Evolutionary conservation across 1,284 basidiomycete species (phyloP).

Genomic region (Cerioporus squamosus): DNA sequence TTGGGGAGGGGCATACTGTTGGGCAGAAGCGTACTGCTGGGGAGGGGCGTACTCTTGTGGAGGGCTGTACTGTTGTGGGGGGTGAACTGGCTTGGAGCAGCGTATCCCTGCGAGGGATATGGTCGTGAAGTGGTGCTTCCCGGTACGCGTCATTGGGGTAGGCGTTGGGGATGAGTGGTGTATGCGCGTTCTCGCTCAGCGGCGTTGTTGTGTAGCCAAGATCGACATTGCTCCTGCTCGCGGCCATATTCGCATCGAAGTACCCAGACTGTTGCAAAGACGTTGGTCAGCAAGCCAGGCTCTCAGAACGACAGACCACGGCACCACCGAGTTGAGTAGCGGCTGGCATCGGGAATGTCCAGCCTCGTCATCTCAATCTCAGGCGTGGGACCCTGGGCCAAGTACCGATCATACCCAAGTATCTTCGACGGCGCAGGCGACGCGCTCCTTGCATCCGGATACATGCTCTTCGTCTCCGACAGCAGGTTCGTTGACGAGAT

Average conservation of each 20-base stretch:
- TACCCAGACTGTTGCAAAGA: slow-evolving; percentile 30
- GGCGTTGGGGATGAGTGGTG: slow-evolving; percentile 24
- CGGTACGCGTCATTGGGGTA: slow-evolving; percentile 28
- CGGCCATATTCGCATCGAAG: slow-evolving; percentile 29
- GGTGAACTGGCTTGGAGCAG: slow-evolving; percentile 12
- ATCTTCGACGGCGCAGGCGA: slow-evolving; percentile 48
- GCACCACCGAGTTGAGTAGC: slow-evolving; percentile 43
- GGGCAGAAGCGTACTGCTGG: not conserved
- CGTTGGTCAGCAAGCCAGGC: not conserved
- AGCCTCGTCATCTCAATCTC: slow-evolving; percentile 64
- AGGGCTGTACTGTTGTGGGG: slow-evolving; percentile 34
- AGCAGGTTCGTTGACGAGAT: slow-evolving; percentile 64
- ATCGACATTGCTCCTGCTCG: slow-evolving; percentile 29
- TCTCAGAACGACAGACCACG: not conserved
- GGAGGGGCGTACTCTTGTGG: slow-evolving; percentile 7
- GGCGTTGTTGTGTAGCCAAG: slow-evolving; percentile 24
- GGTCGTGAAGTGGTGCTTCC: slow-evolving; percentile 36
- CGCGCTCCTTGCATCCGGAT: slow-evolving; percentile 44
- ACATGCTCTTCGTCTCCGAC: slow-evolving; percentile 47
- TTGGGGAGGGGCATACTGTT: not conserved
- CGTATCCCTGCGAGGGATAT: slow-evolving; percentile 28
- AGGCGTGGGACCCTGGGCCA: slow-evolving; percentile 45
- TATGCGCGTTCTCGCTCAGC: slow-evolving; percentile 11
- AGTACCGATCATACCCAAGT: slow-evolving; percentile 57
- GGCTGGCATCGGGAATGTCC: slow-evolving; percentile 52